Evolutionary conservation across 2,329 filamentous ascomycete species (phyloP).

Genomic region (Aspergillus neotritici): DNA sequence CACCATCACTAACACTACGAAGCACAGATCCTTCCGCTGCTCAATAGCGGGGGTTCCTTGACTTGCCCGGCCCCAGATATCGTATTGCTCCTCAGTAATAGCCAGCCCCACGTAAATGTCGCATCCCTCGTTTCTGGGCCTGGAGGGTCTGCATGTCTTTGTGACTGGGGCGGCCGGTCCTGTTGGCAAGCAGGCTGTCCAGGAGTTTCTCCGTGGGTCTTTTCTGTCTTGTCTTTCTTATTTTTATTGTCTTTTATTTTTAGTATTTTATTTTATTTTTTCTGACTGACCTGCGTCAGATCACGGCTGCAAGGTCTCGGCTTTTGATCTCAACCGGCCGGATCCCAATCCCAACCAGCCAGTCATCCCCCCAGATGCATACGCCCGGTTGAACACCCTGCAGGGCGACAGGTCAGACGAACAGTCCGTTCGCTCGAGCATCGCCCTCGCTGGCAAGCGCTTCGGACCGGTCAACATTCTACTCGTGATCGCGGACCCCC

Average conservation of each 20-base stretch:
- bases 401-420: conserved; percentile 48
- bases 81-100: too few relatives aligned
- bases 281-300: conserved; percentile 27
- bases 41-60: too few relatives aligned
- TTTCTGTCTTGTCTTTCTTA: background rate
- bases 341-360: conserved; percentile 21
- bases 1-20: too few relatives aligned
- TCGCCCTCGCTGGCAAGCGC: conserved; percentile 37
- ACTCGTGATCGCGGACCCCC: conserved; percentile 49
- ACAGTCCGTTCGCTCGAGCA: conserved; percentile 38
- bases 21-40: too few relatives aligned
- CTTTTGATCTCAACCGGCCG: conserved; percentile 44
- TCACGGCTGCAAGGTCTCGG: conserved; percentile 51
- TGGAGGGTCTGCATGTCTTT: conserved; percentile 49
- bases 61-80: too few relatives aligned
- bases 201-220: conserved; percentile 49
- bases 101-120: background rate
- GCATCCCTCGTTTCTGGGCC: conserved; percentile 35
- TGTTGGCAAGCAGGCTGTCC: conserved; percentile 47
- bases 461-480: conserved; percentile 51
- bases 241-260: background rate
- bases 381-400: conserved; percentile 36
- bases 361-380: conserved; percentile 16
- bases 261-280: background rate
- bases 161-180: conserved; percentile 50